Conservation (phyloP, 805 yeast species). For the Wickerhamomyces alni region DNA sequence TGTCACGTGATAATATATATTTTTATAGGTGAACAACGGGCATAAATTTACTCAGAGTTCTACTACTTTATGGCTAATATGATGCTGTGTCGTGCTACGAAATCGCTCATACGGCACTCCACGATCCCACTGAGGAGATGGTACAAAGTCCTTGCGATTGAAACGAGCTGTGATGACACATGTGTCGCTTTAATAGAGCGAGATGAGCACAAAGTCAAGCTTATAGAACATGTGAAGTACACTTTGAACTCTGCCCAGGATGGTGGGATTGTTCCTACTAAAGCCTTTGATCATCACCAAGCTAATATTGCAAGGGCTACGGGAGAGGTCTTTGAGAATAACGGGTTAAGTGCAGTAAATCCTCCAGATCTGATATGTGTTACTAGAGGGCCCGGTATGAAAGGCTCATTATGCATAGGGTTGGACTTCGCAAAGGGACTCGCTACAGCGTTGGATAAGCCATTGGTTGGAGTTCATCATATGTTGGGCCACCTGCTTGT, state of each 20-base stretch:
- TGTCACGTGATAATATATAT: too few species aligned
- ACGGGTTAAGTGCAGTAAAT: constrained; percentile 8
- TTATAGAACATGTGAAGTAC: constrained; percentile 49
- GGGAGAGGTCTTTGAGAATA: constrained; percentile 30
- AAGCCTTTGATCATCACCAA: constrained; percentile 79
- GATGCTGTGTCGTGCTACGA: not conserved
- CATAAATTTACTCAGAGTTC: too few species aligned
- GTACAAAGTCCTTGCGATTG: constrained; percentile 77
- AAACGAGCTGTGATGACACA: constrained; percentile 92
- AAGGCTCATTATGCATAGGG: constrained; percentile 80
- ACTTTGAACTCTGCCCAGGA: constrained; percentile 59
- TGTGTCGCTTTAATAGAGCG: constrained; percentile 77
- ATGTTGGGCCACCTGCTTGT: constrained; percentile 89
- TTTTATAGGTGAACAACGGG: too few species aligned
- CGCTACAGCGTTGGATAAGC: constrained; percentile 68
- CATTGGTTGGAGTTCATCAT: constrained; percentile 88
- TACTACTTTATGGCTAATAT: too few species aligned
- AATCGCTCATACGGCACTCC: too few species aligned
- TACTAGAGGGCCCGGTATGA: constrained; percentile 97
- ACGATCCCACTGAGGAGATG: constrained; percentile 14
- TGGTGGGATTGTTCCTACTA: constrained; percentile 88
- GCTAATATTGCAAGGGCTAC: constrained; percentile 47
- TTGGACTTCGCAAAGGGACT: constrained; percentile 82
- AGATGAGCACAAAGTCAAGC: constrained; percentile 26
- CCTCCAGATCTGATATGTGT: constrained; percentile 76